phyloP scores from a whole-genome alignment of 257 asterid genomes.

The Solanum paucissectum region DNA sequence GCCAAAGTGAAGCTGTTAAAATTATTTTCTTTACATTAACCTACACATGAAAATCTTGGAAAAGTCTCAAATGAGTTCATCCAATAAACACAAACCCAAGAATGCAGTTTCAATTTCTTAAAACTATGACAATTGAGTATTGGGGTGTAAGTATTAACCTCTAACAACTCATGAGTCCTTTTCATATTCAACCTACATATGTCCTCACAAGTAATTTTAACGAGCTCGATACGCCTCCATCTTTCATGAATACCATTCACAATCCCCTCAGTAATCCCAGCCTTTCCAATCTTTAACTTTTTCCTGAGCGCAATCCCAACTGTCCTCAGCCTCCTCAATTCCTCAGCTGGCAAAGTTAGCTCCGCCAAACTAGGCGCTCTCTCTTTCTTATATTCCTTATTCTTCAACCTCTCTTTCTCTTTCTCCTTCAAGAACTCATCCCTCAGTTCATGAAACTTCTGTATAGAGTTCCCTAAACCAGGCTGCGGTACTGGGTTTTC shows the following conservation, averaged over 20 bases:
- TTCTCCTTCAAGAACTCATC: slow-evolving; percentile 41
- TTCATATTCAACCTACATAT: slow-evolving; percentile 86
- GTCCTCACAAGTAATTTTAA: slow-evolving; percentile 77
- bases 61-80: background rate
- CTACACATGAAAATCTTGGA: background rate
- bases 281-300: slow-evolving; percentile 74
- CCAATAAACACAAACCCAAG: background rate
- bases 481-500: slow-evolving; percentile 79
- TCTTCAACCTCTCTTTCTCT: slow-evolving; percentile 59
- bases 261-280: slow-evolving; percentile 95
- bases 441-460: slow-evolving; percentile 53
- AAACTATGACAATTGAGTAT: background rate
- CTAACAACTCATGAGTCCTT: slow-evolving; percentile 88
- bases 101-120: background rate
- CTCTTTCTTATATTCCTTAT: slow-evolving; percentile 24
- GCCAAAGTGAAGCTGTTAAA: background rate
- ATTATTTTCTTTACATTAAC: background rate
- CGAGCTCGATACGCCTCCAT: slow-evolving; percentile 81
- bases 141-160: slow-evolving; percentile 34
- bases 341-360: slow-evolving; percentile 48
- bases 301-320: slow-evolving; percentile 54
- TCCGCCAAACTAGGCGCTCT: slow-evolving; percentile 73
- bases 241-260: slow-evolving; percentile 96
- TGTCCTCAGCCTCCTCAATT: slow-evolving; percentile 62
- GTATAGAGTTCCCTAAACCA: slow-evolving; percentile 62